Evolutionary conservation across 306 rosid species (phyloP), one percentile per base, ranked within the genome.

Genomic region (Styphnolobium japonicum): DNA sequence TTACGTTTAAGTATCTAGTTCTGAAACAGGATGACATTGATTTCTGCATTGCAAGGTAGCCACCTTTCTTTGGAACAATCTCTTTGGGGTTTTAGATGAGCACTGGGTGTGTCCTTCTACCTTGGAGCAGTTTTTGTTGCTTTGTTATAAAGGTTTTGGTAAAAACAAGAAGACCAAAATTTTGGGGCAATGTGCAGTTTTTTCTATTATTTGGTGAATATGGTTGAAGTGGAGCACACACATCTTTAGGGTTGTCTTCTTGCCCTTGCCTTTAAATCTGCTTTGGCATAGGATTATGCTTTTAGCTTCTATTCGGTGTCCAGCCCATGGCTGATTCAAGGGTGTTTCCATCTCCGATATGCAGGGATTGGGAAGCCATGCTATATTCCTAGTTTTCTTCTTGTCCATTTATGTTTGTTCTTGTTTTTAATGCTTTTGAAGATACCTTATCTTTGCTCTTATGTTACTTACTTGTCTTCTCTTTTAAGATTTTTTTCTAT

Each of bases 141-240:
- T 63, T 6, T 58, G 7, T 34, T 11, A 68, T 56, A 46, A 64
- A 67, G 19, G 49, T 22, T 74, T 75, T 66, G 19, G 22, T 33
- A 46, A 55, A 43, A 45, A 37, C 37, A 65, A 46, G 72, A 40
- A 81, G 75, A 34, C 71, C 58, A 75, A 68, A 11, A 67, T 56
- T 57, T 7, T 75, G 45, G 63, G 68, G 49, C 49, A 29, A 36
- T 40, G 27, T 29, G 34, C 39, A 39, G 29, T 55, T 31, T 42
- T 52, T 40, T 40, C 40, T 49, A 49, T 71, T 37, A 21, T 5
- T 71, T 61, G 57, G 42, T 79, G 42, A 71, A 16, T 36, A 42
- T 40, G 12, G 23, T 8, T 57, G 1, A 40, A 2, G 22, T 40
- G 51, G 42, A 42, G 11, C 69, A 80, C 39, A 49, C 34, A 34